phyloP scores from a whole-genome alignment of 208 protist genomes.

The Trypanosoma avium region DNA sequence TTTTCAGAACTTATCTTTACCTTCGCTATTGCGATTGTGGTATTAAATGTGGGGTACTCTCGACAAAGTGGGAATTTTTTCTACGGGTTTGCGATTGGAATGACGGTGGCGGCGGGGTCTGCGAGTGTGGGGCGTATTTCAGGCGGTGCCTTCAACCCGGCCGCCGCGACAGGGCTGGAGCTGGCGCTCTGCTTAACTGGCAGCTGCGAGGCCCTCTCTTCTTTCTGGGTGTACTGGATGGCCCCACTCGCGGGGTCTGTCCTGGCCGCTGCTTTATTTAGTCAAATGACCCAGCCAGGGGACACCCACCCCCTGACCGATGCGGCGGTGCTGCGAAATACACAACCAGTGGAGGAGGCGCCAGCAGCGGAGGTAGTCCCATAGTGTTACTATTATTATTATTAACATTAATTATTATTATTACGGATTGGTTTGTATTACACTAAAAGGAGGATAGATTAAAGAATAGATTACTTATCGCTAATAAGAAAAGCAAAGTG shows the following conservation, averaged over 20 bases:
- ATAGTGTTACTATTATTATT: too few species aligned
- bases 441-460: too few species aligned
- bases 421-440: too few species aligned
- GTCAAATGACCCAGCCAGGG: conserved; percentile 66
- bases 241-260: conserved; percentile 65
- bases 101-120: conserved; percentile 68
- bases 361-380: too few species aligned
- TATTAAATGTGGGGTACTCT: conserved; percentile 75
- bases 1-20: conserved; percentile 86
- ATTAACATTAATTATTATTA: too few species aligned
- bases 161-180: conserved; percentile 79
- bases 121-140: conserved; percentile 67
- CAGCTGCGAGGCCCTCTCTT: conserved; percentile 59
- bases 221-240: conserved; percentile 85
- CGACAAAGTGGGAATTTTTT: conserved; percentile 75
- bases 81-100: conserved; percentile 81
- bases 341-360: background rate
- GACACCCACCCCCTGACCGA: conserved; percentile 20
- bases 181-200: conserved; percentile 69
- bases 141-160: conserved; percentile 83
- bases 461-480: too few species aligned
- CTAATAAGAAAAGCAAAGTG: too few species aligned
- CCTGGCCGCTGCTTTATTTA: conserved; percentile 61
- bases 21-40: conserved; percentile 71
- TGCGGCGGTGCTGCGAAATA: conserved; percentile 37